Percentiles rank a stretch among this genome's conserved stretches.
phyloP scores from a whole-genome alignment of 2,329 filamentous ascomycete genomes.

The Fusarium sp. region DNA sequence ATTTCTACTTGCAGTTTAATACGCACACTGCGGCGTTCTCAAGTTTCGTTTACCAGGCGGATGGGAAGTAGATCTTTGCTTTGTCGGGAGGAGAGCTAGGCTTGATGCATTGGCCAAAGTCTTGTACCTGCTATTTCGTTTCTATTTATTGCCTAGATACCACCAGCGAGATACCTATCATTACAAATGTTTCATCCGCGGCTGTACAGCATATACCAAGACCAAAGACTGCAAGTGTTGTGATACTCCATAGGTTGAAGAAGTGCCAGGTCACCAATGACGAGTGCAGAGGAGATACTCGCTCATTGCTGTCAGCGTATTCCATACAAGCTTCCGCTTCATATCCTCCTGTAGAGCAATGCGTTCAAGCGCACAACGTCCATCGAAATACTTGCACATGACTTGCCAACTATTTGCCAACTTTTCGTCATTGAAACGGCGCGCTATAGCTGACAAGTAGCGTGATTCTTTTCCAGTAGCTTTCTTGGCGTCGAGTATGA shows the following conservation, averaged over 20 bases:
- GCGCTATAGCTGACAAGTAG: constrained; percentile 71
- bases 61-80: constrained; percentile 18
- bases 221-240: neutral
- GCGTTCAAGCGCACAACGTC: constrained; percentile 83
- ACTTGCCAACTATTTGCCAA: constrained; percentile 75
- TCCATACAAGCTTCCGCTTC: constrained; percentile 85
- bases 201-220: neutral
- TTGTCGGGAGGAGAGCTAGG: constrained; percentile 27
- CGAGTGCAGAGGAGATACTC: constrained; percentile 75
- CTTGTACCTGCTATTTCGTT: constrained; percentile 44
- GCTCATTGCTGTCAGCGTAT: constrained; percentile 70
- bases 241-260: neutral
- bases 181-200: constrained; percentile 30
- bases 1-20: constrained; percentile 23
- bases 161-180: constrained; percentile 41
- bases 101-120: constrained; percentile 45
- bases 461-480: constrained; percentile 82
- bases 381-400: constrained; percentile 89
- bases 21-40: constrained; percentile 11
- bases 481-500: constrained; percentile 82
- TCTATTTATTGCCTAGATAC: constrained; percentile 43
- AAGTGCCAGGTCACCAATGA: constrained; percentile 68
- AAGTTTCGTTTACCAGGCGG: constrained; percentile 16
- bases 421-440: constrained; percentile 65
- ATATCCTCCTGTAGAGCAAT: constrained; percentile 86